A percentile compares a stretch with the other conserved stretches of the same genome.
Evolutionary conservation across 306 rosid species (phyloP).

Genomic region (Prunus mongolica): DNA sequence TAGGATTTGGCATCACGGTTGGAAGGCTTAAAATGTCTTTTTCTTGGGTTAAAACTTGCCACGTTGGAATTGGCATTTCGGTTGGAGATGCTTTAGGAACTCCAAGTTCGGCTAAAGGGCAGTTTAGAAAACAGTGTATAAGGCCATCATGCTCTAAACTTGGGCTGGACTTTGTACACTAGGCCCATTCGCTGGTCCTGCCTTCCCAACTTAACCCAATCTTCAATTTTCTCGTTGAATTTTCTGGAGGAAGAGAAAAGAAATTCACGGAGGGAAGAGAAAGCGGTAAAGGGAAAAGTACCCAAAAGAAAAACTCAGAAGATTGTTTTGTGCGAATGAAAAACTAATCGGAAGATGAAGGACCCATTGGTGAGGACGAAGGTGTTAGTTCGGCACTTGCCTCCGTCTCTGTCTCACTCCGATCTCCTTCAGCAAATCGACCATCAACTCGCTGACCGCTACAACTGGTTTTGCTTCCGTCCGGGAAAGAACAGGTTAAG

Average conservation of each 20-base stretch:
- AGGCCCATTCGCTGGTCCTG: not conserved
- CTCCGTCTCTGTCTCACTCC: constrained; percentile 79
- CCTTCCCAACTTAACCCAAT: not conserved
- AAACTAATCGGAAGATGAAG: constrained; percentile 47
- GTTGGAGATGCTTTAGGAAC: too few relatives aligned
- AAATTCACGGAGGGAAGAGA: not conserved
- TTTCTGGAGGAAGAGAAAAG: constrained; percentile 11
- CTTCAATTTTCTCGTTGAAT: constrained; percentile 12
- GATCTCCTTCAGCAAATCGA: constrained; percentile 77
- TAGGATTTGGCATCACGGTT: too few relatives aligned
- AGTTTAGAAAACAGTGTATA: too few relatives aligned
- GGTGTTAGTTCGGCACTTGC: constrained; percentile 81
- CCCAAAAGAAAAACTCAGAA: not conserved
- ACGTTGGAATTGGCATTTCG: too few relatives aligned
- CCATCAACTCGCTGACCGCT: constrained; percentile 61
- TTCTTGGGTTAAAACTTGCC: too few relatives aligned
- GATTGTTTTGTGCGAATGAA: not conserved
- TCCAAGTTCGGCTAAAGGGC: too few relatives aligned
- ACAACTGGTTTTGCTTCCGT: constrained; percentile 59
- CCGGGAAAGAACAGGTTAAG: constrained; percentile 71
- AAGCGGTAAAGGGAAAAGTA: not conserved
- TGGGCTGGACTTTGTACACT: not conserved
- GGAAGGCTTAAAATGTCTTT: too few relatives aligned
- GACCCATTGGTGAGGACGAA: constrained; percentile 61
- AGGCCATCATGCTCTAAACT: not conserved